Evolutionary conservation across 2,329 filamentous ascomycete genomes (phyloP).

Genomic region (Talaromyces albobiverticillius): DNA sequence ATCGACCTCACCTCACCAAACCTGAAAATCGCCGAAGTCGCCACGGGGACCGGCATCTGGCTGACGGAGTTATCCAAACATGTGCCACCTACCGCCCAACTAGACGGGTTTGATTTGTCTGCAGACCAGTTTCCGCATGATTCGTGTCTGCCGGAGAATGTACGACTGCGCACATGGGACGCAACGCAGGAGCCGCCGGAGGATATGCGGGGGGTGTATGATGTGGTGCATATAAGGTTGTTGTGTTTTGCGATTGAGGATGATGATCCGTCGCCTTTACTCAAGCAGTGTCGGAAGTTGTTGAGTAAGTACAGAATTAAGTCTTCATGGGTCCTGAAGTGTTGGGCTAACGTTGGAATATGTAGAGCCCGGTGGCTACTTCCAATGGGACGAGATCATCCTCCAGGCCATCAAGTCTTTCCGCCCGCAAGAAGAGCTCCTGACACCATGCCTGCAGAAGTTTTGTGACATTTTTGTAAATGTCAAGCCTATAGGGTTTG

Average conservation of each 20-base stretch:
- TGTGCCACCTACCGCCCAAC: neutral
- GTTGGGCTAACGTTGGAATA: neutral
- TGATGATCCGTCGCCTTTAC: neutral
- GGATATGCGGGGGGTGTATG: neutral
- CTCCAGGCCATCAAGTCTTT: neutral
- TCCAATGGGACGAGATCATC: neutral
- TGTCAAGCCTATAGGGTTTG: neutral
- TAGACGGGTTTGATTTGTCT: constrained; percentile 5
- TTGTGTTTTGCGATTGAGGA: neutral
- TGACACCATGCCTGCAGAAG: neutral
- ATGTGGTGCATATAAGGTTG: constrained; percentile 3
- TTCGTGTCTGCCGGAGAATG: neutral
- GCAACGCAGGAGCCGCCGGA: neutral
- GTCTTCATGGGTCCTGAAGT: neutral
- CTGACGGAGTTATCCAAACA: neutral
- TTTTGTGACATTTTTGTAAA: neutral
- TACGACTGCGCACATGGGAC: neutral
- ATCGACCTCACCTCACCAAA: neutral
- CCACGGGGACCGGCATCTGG: neutral
- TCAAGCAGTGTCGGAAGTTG: neutral
- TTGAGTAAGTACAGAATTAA: neutral
- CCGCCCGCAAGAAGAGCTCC: neutral
- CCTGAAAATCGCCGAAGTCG: constrained; percentile 1
- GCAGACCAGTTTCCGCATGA: neutral
- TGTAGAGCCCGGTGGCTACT: neutral